Evolutionary conservation across 345 rosid species (phyloP).

Genomic region (Cochlearia excelsa): DNA sequence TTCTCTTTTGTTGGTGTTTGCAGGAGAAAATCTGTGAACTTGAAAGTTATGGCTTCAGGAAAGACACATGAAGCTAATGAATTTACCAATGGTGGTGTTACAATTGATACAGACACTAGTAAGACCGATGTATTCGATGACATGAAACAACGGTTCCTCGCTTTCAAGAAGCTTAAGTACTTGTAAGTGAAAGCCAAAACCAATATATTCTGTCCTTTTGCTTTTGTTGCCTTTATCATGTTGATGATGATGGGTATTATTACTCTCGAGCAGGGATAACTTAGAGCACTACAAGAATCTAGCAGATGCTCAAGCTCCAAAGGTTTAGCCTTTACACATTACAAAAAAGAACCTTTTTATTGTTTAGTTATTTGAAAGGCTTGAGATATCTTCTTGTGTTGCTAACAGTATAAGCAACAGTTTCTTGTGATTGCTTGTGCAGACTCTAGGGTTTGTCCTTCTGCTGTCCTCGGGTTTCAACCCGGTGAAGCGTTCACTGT

Average conservation of each 20-base stretch:
- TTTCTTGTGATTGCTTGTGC: constrained; percentile 97
- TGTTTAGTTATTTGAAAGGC: neutral
- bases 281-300: constrained; percentile 61
- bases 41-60: constrained; percentile 34
- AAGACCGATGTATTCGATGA: constrained; percentile 51
- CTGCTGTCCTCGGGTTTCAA: constrained; percentile 78
- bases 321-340: constrained; percentile 42
- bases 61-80: constrained; percentile 32
- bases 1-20: constrained; percentile 10
- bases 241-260: constrained; percentile 23
- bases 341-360: neutral
- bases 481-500: constrained; percentile 96
- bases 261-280: constrained; percentile 56
- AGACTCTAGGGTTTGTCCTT: constrained; percentile 97
- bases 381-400: constrained; percentile 14
- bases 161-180: constrained; percentile 67
- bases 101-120: constrained; percentile 21
- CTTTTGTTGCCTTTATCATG: constrained; percentile 18
- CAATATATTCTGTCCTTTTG: constrained; percentile 12
- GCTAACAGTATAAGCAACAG: constrained; percentile 50
- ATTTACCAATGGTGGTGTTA: constrained; percentile 6
- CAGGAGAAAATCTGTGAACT: constrained; percentile 26
- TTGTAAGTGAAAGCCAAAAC: constrained; percentile 43
- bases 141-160: constrained; percentile 64
- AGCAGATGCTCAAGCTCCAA: constrained; percentile 75